Evolutionary conservation across 371 early-diverging fungal species (phyloP).

Genomic region (Chytridium lagenaria): DNA sequence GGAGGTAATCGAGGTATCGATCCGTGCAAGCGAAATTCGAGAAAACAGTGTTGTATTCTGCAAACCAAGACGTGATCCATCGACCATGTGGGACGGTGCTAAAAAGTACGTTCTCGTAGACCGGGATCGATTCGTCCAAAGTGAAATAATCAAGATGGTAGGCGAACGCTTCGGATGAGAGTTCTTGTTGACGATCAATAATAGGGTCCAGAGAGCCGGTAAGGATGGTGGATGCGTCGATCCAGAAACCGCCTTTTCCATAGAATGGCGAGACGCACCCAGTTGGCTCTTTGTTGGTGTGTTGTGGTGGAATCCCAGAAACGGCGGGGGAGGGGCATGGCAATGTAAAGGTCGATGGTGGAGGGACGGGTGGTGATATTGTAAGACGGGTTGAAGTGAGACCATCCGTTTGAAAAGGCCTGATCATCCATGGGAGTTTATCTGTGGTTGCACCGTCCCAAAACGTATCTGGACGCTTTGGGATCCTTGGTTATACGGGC

Average conservation of each 20-base stretch:
- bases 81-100: neutral
- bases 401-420: neutral
- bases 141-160: slow-evolving; percentile 5
- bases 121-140: neutral
- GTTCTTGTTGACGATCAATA: neutral
- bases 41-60: slow-evolving; percentile 6
- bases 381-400: neutral
- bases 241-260: too few relatives aligned
- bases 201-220: neutral
- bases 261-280: too few relatives aligned
- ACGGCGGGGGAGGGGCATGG: neutral
- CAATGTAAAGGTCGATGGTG: neutral
- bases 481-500: too few relatives aligned
- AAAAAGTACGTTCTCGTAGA: neutral
- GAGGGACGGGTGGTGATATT: neutral
- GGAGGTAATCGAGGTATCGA: neutral
- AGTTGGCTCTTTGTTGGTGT: too few relatives aligned
- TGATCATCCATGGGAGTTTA: neutral
- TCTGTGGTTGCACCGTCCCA: neutral
- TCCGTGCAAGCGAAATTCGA: neutral
- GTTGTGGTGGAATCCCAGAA: neutral
- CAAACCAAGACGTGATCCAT: slow-evolving; percentile 8
- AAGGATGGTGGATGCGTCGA: slow-evolving; percentile 11
- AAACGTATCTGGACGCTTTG: neutral
- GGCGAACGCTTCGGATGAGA: neutral